phyloP scores from a whole-genome alignment of 352 stramenopile genomes.

The Pythium utonaiense region DNA sequence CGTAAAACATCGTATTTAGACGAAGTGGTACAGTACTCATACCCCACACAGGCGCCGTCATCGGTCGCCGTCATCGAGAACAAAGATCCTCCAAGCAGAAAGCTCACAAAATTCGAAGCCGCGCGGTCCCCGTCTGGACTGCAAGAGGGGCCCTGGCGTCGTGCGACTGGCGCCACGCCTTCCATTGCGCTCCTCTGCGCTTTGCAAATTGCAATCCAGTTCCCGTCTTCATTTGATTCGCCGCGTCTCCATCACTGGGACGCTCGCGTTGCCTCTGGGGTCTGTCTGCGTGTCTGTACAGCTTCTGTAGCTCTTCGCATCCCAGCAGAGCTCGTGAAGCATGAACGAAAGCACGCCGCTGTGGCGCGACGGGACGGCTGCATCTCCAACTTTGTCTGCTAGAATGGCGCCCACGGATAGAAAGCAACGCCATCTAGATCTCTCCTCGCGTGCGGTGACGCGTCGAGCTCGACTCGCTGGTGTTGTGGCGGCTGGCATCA shows the following conservation, averaged over 20 bases:
- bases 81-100: conserved; percentile 16
- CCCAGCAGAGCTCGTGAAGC: background rate
- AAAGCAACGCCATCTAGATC: background rate
- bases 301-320: background rate
- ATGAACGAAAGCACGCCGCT: conserved; percentile 55
- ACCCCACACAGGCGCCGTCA: background rate
- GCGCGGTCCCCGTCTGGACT: background rate
- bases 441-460: conserved; percentile 2
- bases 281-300: background rate
- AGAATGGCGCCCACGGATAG: background rate
- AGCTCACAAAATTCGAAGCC: conserved; percentile 2
- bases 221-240: background rate
- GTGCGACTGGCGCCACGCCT: background rate
- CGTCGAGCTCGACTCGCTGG: conserved; percentile 4
- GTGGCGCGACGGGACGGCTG: conserved; percentile 24
- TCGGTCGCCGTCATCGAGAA: background rate
- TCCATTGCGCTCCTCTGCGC: background rate
- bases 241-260: no score
- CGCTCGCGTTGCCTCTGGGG: no score
- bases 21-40: background rate
- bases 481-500: background rate
- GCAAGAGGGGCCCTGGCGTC: background rate
- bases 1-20: background rate
- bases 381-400: background rate
- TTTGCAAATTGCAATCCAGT: background rate